Percentiles rank a stretch among this genome's conserved stretches.
Evolutionary conservation across 1,284 basidiomycete species (phyloP).

Genomic region (Ceratobasidium sp.): DNA sequence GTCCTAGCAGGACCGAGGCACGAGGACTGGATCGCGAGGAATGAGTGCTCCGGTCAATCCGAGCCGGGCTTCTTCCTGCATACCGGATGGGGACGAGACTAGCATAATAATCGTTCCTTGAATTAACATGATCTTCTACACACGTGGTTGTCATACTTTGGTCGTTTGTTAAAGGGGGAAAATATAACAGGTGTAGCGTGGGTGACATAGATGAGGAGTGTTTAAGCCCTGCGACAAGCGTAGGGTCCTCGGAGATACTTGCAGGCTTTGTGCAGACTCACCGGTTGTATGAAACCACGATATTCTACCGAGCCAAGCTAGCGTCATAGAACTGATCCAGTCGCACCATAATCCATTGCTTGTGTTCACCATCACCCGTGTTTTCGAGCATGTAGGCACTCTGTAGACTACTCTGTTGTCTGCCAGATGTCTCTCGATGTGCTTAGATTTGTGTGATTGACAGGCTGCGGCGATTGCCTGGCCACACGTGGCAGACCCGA

Average conservation of each 20-base stretch:
- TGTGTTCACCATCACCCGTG: no score
- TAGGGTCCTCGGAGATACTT: constrained; percentile 39
- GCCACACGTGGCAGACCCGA: no score
- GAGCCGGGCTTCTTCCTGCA: no score
- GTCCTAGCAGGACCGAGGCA: no score
- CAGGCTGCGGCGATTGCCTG: no score
- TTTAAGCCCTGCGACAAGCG: constrained; percentile 39
- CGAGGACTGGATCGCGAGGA: no score
- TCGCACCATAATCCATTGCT: no score
- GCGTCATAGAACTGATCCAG: neutral
- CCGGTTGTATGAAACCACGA: constrained; percentile 37
- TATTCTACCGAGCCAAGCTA: constrained; percentile 35
- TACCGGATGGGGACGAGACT: constrained; percentile 10
- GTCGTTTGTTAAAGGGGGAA: constrained; percentile 23
- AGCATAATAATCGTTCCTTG: constrained; percentile 23
- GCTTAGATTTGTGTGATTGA: no score
- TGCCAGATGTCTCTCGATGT: no score
- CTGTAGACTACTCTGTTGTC: no score
- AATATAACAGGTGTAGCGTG: constrained; percentile 18
- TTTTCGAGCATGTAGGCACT: no score
- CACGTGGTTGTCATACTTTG: constrained; percentile 24
- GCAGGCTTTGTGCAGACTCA: constrained; percentile 23
- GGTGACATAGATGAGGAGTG: neutral
- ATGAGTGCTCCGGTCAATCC: no score
- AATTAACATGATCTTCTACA: constrained; percentile 28